Base-by-base conservation (phyloP, 2,329 filamentous ascomycete species). In the Ramichloridium luteum region DNA sequence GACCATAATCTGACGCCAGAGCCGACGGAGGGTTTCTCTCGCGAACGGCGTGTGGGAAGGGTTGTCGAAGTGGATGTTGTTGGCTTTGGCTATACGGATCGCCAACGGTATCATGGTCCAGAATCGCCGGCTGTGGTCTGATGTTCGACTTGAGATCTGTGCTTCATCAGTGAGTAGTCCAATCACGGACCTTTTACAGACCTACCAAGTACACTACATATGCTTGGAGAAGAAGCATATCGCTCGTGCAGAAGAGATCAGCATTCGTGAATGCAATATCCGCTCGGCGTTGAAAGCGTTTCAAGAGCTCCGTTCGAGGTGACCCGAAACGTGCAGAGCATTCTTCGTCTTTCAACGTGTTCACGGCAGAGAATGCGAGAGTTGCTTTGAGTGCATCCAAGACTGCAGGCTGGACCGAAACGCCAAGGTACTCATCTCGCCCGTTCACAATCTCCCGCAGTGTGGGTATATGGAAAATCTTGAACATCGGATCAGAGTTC, bases 351-450 rank as follows among this genome's bases (percentile, higher is more conserved):
- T 36, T 34, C 11, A 53, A 32, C 11, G 45, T 48, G n/a, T 43
- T 49, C 9, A 47, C 34, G 8, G 45, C 49, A n/a, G 48, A 41
- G 30, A 51, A 51, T 42, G 45, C 51, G n/a, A 49, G 32, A 5
- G 43, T 37, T 11, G 40, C 41, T 31, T 44, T 48, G 10, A 52
- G 28, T 2, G 45, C 46, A 13, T 38, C 31, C 20, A 40, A 41
- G 1, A 37, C 32, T 6, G 40, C 35, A n/a, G 44, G 23, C 13
- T 36, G 30, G 14, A 35, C 32, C 10, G 37, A 34, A 4, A 42
- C 33, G 13, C 47, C 46, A 3, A 50, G 31, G 22, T 51, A 51
- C 3, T 40, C 31, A 11, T 18, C 30, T 12, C 39, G 38, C 22
- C 35, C 17, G 11, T 41, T 26, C 13, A 51, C 28, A 20, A 44